Conservation (phyloP, 345 rosid genomes). For the Populus euphratica region DNA sequence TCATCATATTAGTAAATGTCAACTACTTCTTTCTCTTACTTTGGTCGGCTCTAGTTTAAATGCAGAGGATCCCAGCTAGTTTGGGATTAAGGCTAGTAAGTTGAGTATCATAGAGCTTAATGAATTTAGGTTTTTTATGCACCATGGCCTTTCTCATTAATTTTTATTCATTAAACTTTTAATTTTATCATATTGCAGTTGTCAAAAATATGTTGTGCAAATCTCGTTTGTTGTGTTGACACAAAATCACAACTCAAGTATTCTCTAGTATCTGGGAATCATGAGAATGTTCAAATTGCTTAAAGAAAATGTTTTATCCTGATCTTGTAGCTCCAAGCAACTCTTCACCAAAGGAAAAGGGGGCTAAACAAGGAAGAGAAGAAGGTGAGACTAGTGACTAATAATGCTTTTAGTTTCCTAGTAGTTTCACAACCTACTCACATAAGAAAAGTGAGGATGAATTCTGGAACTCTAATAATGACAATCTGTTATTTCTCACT, state of each 20-base stretch:
- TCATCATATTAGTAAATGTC: neutral
- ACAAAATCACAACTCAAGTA: neutral
- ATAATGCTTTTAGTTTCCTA: neutral
- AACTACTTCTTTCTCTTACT: neutral
- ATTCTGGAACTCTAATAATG: neutral
- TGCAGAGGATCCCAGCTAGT: neutral
- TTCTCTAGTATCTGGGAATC: neutral
- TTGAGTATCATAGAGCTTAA: neutral
- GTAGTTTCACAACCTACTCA: neutral
- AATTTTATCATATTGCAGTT: neutral
- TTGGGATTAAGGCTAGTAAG: neutral
- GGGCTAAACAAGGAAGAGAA: slow-evolving; percentile 28
- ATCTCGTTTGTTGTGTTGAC: neutral
- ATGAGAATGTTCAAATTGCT: neutral
- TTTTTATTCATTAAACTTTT: neutral
- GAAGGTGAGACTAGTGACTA: slow-evolving; percentile 32
- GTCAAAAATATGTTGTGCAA: neutral
- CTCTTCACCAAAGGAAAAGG: slow-evolving; percentile 23
- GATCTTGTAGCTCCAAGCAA: slow-evolving; percentile 24
- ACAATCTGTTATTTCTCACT: slow-evolving; percentile 12
- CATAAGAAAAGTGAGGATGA: neutral
- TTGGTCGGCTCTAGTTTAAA: neutral
- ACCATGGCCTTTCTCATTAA: neutral
- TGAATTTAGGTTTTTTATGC: neutral
- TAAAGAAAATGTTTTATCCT: slow-evolving; percentile 12